Conservation (phyloP, 352 stramenopile genomes). For the Pythium plurisporium region DNA sequence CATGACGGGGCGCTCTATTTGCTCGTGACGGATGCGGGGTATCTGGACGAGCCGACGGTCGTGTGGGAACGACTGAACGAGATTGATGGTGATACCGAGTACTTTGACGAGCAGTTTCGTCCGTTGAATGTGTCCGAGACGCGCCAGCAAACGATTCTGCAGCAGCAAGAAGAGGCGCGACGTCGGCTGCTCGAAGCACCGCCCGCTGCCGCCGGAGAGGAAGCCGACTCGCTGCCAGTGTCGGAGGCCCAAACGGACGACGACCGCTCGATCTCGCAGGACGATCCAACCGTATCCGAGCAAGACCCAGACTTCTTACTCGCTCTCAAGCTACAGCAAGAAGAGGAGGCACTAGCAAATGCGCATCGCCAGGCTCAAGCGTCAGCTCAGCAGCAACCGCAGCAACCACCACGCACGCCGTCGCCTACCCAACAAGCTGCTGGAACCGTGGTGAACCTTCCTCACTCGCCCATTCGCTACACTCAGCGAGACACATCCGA, state of each 20-base stretch:
- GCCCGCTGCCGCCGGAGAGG: not conserved
- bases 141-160: conserved; percentile 64
- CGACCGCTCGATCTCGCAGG: conserved; percentile 17
- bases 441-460: not conserved
- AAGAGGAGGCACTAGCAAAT: conserved; percentile 53
- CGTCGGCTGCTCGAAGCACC: conserved; percentile 22
- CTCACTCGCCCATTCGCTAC: conserved; percentile 4
- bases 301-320: conserved; percentile 66
- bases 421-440: not conserved
- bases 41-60: conserved; percentile 89
- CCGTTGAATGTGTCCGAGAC: conserved; percentile 60
- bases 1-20: conserved; percentile 92
- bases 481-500: conserved; percentile 4
- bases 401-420: not conserved
- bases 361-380: not conserved
- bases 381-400: not conserved
- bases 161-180: conserved; percentile 44
- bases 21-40: conserved; percentile 96
- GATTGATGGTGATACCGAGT: conserved; percentile 82
- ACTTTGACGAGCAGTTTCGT: conserved; percentile 64
- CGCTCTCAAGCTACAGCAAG: conserved; percentile 65
- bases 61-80: conserved; percentile 95
- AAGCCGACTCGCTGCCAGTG: not conserved
- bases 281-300: conserved; percentile 10
- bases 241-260: conserved; percentile 16